Base-by-base conservation (phyloP, 148 eudicot genomes). In the Selenicereus undatus region DNA sequence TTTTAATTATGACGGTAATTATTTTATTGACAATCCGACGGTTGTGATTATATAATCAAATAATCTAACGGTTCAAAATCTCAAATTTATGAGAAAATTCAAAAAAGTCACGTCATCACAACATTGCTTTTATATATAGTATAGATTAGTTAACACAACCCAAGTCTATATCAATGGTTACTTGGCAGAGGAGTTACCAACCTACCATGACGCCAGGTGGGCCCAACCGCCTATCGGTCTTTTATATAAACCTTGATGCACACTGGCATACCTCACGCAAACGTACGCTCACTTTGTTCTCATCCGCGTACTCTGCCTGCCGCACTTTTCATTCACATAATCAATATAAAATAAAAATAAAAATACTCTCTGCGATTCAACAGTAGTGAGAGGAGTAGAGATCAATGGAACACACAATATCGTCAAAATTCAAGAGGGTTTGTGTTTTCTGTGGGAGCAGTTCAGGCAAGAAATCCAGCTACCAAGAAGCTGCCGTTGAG, bases 391-490 rank as follows among this genome's bases (percentile, higher is more conserved):
- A 48, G 74, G 54, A 20, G 72, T 39, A 72, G 58, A 80, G 42
- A 81, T 17, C 32, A 79, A 85, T 88, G 90, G 90, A 84, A 83
- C 83, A 79, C 21, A 81, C 70, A 73, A 85, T 83, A 65, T 78
- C 81, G 71, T 84, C 86, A 58, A 84, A 84, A 81, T 84, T 84
- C 76, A 81, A 84, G 79, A 81, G 79, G 66, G 79, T 84, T 27
- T 84, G 86, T 75, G 86, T 84, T 21, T 84, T 84, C 24, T 84
- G 86, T 78, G 86, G 86, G 11, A 81, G 84, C 74, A 84, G 86
- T 45, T 81, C 86, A 14, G 86, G 86, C 70, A 84, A 81, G 32
- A 84, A 84, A 74, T 84, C 58, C 9, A 84, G 86, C 78, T 84
- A 84, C 82, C 86, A 84, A 84, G 84, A 84, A 14, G 81, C 86